Percentiles rank a stretch among this genome's conserved stretches.
These are phyloP conservation scores for Orobanche coerulescens DNA, from an alignment of 257 asterid genomes.

Conservation along the genomic window DNA sequence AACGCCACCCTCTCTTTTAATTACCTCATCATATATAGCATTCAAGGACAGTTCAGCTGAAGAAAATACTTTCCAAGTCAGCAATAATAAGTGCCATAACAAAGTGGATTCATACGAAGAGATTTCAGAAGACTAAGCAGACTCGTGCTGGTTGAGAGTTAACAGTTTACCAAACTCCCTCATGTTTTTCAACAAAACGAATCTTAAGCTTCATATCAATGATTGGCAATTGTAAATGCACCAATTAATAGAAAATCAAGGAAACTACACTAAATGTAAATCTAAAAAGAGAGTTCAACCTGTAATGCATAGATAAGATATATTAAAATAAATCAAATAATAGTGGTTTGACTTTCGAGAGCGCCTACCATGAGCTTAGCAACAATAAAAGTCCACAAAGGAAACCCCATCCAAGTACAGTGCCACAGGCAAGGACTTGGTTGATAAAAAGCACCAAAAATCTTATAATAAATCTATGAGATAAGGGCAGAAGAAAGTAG, in stretches of 20 bases:
- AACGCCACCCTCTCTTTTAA: conserved; percentile 59
- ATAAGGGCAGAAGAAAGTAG: not conserved
- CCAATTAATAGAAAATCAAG: not conserved
- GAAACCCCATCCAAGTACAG: not conserved
- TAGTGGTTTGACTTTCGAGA: not conserved
- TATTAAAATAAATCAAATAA: not conserved
- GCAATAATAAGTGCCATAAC: conserved; percentile 5
- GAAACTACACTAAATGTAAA: not conserved
- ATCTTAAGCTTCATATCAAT: not conserved
- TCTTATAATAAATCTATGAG: not conserved
- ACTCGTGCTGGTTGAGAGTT: not conserved
- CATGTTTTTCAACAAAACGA: not conserved
- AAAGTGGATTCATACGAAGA: not conserved
- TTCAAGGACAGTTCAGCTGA: conserved; percentile 54
- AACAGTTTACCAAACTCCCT: not conserved
- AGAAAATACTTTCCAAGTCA: conserved; percentile 23
- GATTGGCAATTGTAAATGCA: not conserved
- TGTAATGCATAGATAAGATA: not conserved
- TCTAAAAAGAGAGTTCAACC: not conserved
- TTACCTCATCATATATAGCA: conserved; percentile 68
- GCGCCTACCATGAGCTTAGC: not conserved
- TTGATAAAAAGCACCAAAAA: conserved; percentile 1
- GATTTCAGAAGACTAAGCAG: conserved; percentile 4
- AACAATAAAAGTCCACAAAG: not conserved
- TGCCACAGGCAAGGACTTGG: not conserved